phyloP scores from a whole-genome alignment of 371 early-diverging fungal genomes.

The Haplosporangium sp. region DNA sequence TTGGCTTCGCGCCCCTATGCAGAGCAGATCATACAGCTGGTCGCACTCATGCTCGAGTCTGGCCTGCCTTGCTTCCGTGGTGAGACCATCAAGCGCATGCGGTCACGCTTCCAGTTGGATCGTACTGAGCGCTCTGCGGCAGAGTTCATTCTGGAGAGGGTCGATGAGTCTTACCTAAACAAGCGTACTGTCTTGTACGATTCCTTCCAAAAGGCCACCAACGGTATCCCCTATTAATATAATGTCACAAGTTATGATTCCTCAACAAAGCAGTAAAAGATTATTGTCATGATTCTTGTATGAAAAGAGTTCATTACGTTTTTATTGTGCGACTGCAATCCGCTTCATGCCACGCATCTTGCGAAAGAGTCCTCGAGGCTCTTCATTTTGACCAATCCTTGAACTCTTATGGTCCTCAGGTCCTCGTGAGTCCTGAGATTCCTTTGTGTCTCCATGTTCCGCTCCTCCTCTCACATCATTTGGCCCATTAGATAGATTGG shows the following conservation, averaged over 20 bases:
- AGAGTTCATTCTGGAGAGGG: conserved; percentile 88
- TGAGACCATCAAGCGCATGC: conserved; percentile 87
- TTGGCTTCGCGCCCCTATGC: conserved; percentile 94
- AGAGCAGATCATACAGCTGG: conserved; percentile 91
- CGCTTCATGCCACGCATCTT: too few species aligned
- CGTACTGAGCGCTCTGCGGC: conserved; percentile 94
- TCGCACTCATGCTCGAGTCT: conserved; percentile 94
- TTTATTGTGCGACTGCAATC: too few species aligned
- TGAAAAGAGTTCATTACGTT: too few species aligned
- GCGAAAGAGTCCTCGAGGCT: too few species aligned
- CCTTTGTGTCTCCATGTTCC: background rate
- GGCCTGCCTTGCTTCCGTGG: conserved; percentile 98
- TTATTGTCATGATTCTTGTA: too few species aligned
- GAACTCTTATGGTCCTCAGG: background rate
- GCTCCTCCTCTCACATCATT: background rate
- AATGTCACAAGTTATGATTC: too few species aligned
- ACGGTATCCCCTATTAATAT: conserved; percentile 74
- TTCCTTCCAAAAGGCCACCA: conserved; percentile 89
- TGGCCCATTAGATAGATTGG: background rate
- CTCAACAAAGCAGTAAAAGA: too few species aligned
- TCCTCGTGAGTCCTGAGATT: conserved; percentile 9
- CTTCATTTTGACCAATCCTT: background rate
- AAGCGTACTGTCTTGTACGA: conserved; percentile 87
- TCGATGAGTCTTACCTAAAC: conserved; percentile 93
- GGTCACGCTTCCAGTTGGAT: conserved; percentile 92